Base-by-base conservation (phyloP, 2,329 filamentous ascomycete species). In the Leptographium galeiforme region DNA sequence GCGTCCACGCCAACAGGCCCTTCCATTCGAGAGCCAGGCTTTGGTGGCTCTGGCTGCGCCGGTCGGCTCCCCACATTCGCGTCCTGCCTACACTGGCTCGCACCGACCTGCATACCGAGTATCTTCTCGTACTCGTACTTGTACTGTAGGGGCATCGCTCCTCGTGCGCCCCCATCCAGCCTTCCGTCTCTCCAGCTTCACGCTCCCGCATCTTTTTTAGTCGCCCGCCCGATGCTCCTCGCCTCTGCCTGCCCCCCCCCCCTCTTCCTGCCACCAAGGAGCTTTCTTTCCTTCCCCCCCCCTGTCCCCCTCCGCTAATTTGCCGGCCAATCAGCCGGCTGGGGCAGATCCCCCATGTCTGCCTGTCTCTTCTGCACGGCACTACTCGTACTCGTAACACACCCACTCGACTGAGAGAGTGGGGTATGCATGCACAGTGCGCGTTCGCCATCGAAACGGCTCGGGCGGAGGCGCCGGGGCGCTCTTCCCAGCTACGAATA, bases 391-490 rank as follows among this genome's bases (percentile, higher is more conserved):
- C 39, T 18, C n/a, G 39, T 39, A 36, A 14, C 48, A 48, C 50
- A 48, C 51, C 12, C 30, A 19, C 14, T n/a, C 48, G 16, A 12
- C 38, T 40, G 44, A 25, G 19, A 33, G 46, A 34, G 40, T 36
- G 40, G 13, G 25, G 16, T 33, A 33, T 44, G 19, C 43, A 40
- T 10, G 52, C 50, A 56, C 52, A 53, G 55, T 56, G 55, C 25
- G 47, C 30, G n/a, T 25, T 51, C 13, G 25, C 19, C 41, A 10
- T 16, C 30, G n/a, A 18, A 41, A 50, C 53, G 44, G 50, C 33
- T 57, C 53, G 55, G 53, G 44, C 55, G 55, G 55, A 52, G 53
- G 38, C 46, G 45, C 53, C 53, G 44, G 55, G 52, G 52, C 16
- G 34, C 34, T 39, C 18, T 39, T 49, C 30, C 45, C 45, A 48